These are phyloP conservation scores for Phytophthora syringae DNA, from an alignment of 352 stramenopile genomes.

Conservation along the genomic window DNA sequence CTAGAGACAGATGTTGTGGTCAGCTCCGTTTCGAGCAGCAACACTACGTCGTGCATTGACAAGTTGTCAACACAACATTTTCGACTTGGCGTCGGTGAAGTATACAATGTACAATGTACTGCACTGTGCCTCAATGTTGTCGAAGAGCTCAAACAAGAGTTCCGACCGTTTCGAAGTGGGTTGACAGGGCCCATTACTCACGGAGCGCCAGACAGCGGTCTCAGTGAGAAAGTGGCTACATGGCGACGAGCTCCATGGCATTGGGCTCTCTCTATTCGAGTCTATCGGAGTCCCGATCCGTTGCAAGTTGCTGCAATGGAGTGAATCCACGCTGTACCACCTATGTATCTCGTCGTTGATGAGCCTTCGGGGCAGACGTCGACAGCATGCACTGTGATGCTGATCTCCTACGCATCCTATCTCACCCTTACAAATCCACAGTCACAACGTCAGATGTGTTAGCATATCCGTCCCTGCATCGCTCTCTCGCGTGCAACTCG, in stretches of 20 bases:
- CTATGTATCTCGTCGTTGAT: constrained; percentile 21
- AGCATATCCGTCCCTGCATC: constrained; percentile 8
- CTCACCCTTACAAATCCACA: not conserved
- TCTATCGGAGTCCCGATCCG: no score
- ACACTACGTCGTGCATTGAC: not conserved
- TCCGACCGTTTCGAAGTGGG: not conserved
- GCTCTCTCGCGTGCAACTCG: constrained; percentile 5
- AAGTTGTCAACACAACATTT: not conserved
- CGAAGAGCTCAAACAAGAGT: not conserved
- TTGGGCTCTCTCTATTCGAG: no score
- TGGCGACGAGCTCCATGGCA: not conserved
- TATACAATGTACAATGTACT: not conserved
- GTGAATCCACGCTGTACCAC: constrained; percentile 37
- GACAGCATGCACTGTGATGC: not conserved
- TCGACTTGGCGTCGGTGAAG: constrained; percentile 3
- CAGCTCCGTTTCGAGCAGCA: not conserved
- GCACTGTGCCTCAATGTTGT: no score
- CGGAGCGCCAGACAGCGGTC: not conserved
- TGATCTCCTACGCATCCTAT: constrained; percentile 9
- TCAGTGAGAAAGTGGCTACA: not conserved
- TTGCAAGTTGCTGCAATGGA: not conserved
- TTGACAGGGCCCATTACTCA: not conserved
- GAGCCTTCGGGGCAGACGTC: constrained; percentile 16
- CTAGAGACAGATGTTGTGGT: constrained; percentile 23
- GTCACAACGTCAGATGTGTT: not conserved